Evolutionary conservation across 768 basidiomycete species (phyloP), one percentile per base, ranked within the genome.

Genomic region (Boletus pseudo-olivaceus): DNA sequence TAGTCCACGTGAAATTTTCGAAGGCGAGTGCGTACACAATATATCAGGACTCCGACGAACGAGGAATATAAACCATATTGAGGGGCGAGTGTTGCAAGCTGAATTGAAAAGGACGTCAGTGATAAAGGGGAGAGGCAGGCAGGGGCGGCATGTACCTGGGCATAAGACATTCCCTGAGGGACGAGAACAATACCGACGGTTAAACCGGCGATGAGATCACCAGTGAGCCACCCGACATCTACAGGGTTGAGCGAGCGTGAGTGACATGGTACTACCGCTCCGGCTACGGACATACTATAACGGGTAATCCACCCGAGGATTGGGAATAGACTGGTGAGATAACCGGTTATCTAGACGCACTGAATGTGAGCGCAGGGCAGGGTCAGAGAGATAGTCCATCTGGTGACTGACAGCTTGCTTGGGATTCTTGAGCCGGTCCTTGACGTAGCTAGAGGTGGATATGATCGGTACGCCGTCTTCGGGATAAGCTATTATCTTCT

Each of bases 141-240:
- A 54, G 6, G 27, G 51, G 23, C 9, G 20, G 29, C 49, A 51
- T 57, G 19, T 69, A 88, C 88, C 73, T 79, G 76, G 27, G 90
- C 90, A 63, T 93, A 96, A 1, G 91, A 94, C 86, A 95, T 90
- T 54, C 86, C 80, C 72, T 99, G 96, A 0, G 96, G 96, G 7
- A 98, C 93, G 44, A 98, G 77, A 11, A 99, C 96, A 63, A 97
- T 87, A 27, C 96, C 96, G 58, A 98, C 93, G 0, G 96, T 98
- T 38, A 98, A 69, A 51, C 88, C 93, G 56, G 94, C 93, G 63
- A 97, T 84, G 19, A 96, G 62, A 72, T 98, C 94, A 26, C 93
- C 92, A 20, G 82, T 78, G 11, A 91, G 68, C 93, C 93, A 95
- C 32, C 83, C 86, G 34, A 83, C 47, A 67, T 90, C 88, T 90